Conservation (phyloP, 2,329 filamentous ascomycete genomes). For the Pestalotiopsis sp. region DNA sequence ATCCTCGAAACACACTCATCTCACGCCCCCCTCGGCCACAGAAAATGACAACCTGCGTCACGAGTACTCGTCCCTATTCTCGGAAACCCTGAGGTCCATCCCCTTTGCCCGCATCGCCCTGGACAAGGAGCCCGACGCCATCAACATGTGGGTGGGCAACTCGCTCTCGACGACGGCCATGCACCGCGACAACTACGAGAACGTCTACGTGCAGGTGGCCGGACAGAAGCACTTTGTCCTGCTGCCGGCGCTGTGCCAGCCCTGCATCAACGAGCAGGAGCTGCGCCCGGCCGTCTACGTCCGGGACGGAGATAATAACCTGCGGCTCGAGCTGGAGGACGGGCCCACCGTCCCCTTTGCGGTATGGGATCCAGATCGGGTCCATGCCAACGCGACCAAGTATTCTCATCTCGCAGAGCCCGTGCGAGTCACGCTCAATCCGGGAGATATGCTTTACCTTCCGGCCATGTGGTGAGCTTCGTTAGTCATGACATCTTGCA, state of each 20-base stretch:
- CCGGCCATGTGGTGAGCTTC: slow-evolving; percentile 73
- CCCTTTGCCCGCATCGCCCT: slow-evolving; percentile 76
- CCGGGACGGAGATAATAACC: slow-evolving; percentile 28
- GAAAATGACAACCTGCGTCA: slow-evolving; percentile 81
- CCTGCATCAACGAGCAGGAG: slow-evolving; percentile 67
- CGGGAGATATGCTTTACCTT: slow-evolving; percentile 81
- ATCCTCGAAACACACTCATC: background rate
- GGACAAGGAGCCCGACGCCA: slow-evolving; percentile 67
- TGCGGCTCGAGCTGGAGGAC: slow-evolving; percentile 38
- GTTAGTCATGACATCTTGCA: background rate
- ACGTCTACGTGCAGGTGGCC: slow-evolving; percentile 77
- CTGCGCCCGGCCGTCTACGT: slow-evolving; percentile 63
- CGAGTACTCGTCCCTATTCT: slow-evolving; percentile 68
- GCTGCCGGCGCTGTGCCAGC: slow-evolving; percentile 70
- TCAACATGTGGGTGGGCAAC: slow-evolving; percentile 85
- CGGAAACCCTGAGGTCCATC: slow-evolving; percentile 65
- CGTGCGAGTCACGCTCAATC: slow-evolving; percentile 67
- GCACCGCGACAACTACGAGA: slow-evolving; percentile 86
- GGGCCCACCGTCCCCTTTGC: slow-evolving; percentile 62
- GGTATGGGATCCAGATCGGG: slow-evolving; percentile 73
- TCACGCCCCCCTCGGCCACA: slow-evolving; percentile 27
- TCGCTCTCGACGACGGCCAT: slow-evolving; percentile 69
- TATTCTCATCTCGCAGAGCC: slow-evolving; percentile 65
- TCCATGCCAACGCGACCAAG: slow-evolving; percentile 49
- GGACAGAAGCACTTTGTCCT: slow-evolving; percentile 77